phyloP scores from a whole-genome alignment of 768 basidiomycete species.

The Russula emetica region DNA sequence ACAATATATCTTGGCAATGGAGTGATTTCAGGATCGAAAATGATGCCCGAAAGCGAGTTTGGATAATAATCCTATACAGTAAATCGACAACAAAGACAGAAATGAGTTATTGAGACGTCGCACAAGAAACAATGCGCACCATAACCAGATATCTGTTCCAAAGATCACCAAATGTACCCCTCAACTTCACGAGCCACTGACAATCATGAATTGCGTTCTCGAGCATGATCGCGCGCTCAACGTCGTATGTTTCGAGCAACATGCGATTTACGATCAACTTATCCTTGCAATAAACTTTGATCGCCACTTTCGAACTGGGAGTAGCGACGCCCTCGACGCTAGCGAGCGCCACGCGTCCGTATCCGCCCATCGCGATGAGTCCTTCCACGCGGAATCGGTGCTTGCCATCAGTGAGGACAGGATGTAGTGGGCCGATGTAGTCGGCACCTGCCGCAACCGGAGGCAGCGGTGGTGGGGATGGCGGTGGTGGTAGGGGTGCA shows the following conservation, averaged over 20 bases:
- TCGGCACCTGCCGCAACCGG: not conserved
- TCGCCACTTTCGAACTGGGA: not conserved
- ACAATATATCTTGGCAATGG: not conserved
- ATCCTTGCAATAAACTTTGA: conserved; percentile 19
- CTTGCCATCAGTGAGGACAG: conserved; percentile 2
- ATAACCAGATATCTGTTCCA: conserved; percentile 24
- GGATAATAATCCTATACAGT: conserved; percentile 22
- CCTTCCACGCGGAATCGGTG: conserved; percentile 14
- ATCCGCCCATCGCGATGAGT: conserved; percentile 15
- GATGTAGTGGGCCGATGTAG: not conserved
- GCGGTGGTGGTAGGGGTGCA: not conserved
- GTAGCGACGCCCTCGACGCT: not conserved
- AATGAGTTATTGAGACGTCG: not conserved
- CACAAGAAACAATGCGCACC: not conserved
- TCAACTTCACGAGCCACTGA: conserved; percentile 10
- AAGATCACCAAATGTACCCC: conserved; percentile 9
- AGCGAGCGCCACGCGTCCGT: conserved; percentile 22
- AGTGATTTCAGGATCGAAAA: not conserved
- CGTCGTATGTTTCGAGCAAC: not conserved
- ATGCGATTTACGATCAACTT: not conserved
- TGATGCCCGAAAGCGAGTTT: conserved; percentile 13
- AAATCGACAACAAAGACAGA: not conserved
- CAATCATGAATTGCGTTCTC: not conserved
- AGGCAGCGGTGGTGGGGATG: not conserved
- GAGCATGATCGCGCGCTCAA: conserved; percentile 10